phyloP scores from a whole-genome alignment of 345 rosid species.

The Euphorbia tirucalli region DNA sequence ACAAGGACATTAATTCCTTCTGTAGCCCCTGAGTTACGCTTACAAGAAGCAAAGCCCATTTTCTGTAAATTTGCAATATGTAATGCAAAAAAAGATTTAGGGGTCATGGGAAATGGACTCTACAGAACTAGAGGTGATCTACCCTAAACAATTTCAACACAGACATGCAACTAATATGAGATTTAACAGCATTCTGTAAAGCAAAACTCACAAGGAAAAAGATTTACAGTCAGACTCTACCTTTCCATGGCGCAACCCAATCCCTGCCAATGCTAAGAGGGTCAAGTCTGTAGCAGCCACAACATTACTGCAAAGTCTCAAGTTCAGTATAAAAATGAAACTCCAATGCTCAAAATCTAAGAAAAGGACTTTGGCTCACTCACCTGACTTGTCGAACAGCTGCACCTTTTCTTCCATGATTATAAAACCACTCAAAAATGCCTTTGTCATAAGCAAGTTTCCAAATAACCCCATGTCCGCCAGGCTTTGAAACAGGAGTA shows the following conservation, averaged over 20 bases:
- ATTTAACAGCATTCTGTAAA: background rate
- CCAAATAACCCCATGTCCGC: slow-evolving; percentile 98
- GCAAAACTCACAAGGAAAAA: background rate
- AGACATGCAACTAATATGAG: background rate
- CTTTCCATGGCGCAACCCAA: slow-evolving; percentile 71
- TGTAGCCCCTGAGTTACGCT: slow-evolving; percentile 73
- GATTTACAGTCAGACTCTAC: slow-evolving; percentile 30
- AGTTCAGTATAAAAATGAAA: slow-evolving; percentile 18
- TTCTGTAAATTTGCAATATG: slow-evolving; percentile 50
- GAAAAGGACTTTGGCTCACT: background rate
- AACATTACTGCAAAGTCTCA: slow-evolving; percentile 67
- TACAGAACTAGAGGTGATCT: too few relatives aligned
- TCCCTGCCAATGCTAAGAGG: slow-evolving; percentile 84
- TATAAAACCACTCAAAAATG: slow-evolving; percentile 71
- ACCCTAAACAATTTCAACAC: background rate
- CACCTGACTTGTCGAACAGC: slow-evolving; percentile 96
- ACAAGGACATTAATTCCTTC: slow-evolving; percentile 84
- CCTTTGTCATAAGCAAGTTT: slow-evolving; percentile 93
- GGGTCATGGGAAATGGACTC: too few relatives aligned
- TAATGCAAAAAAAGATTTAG: too few relatives aligned
- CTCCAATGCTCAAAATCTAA: background rate
- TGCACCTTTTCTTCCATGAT: slow-evolving; percentile 87
- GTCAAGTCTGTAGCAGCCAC: slow-evolving; percentile 94
- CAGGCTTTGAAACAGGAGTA: slow-evolving; percentile 83
- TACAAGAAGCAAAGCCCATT: slow-evolving; percentile 89